Conservation (phyloP, 1,139 yeast genomes). For the Oligophagozyma castellii region DNA sequence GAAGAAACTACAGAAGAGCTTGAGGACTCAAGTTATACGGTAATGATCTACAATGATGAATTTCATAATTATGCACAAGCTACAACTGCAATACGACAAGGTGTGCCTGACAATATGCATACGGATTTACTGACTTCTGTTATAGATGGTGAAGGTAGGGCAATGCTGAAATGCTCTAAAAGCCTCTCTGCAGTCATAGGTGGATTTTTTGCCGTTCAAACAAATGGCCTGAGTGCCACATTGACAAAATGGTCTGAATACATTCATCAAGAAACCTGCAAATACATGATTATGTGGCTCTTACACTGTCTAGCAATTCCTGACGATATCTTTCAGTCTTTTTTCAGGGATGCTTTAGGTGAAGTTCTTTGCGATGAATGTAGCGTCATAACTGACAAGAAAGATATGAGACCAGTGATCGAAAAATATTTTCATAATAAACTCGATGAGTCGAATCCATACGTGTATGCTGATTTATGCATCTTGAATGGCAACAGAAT, state of each 20-base stretch:
- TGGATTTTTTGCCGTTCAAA: slow-evolving; percentile 28
- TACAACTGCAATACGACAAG: slow-evolving; percentile 25
- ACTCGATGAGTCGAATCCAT: slow-evolving; percentile 10
- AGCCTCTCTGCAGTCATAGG: slow-evolving; percentile 20
- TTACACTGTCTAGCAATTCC: slow-evolving; percentile 28
- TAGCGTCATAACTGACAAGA: slow-evolving; percentile 6
- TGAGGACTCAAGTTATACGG: slow-evolving; percentile 27
- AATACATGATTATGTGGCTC: slow-evolving; percentile 38
- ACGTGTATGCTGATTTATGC: slow-evolving; percentile 18
- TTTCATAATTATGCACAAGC: slow-evolving; percentile 40
- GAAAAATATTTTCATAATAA: slow-evolving; percentile 14
- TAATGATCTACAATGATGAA: slow-evolving; percentile 65
- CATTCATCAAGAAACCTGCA: slow-evolving; percentile 34
- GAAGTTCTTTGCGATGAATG: slow-evolving; percentile 18
- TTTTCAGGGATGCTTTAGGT: slow-evolving; percentile 25
- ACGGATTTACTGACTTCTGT: slow-evolving; percentile 22
- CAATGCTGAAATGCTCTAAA: slow-evolving; percentile 19
- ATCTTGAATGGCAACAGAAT: slow-evolving; percentile 12
- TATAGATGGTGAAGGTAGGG: slow-evolving; percentile 28
- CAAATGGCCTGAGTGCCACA: slow-evolving; percentile 43
- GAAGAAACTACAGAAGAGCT: slow-evolving; percentile 2
- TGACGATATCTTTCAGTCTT: slow-evolving; percentile 23
- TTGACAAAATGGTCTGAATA: slow-evolving; percentile 36
- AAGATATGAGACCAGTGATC: slow-evolving; percentile 11
- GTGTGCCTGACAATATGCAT: slow-evolving; percentile 23